A percentile compares a stretch with the other conserved stretches of the same genome.
phyloP scores from a whole-genome alignment of 805 yeast species.

The Jamesozyma spencerorum region DNA sequence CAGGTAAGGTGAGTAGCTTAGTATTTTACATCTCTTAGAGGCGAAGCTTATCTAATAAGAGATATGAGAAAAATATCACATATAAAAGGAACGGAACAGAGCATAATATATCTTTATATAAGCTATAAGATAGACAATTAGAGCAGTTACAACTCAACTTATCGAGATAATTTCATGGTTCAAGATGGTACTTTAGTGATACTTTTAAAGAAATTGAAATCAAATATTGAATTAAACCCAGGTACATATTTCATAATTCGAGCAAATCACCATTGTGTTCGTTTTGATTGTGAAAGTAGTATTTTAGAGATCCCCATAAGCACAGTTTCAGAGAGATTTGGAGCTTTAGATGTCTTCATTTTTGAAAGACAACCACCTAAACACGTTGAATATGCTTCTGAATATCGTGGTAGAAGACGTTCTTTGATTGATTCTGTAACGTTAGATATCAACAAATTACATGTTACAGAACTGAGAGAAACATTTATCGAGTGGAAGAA shows the following conservation, averaged over 20 bases:
- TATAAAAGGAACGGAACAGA: too few species aligned
- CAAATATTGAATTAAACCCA: background rate
- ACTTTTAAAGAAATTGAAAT: background rate
- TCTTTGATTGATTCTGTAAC: slow-evolving; percentile 5
- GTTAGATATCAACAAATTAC: background rate
- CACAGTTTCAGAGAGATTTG: too few species aligned
- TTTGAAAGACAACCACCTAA: slow-evolving; percentile 7
- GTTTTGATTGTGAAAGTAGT: slow-evolving; percentile 6
- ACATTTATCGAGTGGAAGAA: slow-evolving; percentile 11
- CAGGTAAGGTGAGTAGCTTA: too few species aligned
- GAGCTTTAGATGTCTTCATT: slow-evolving; percentile 5
- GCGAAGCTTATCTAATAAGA: too few species aligned
- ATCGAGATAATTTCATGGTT: background rate
- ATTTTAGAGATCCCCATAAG: slow-evolving; percentile 4
- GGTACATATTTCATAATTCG: slow-evolving; percentile 9
- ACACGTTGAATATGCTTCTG: too few species aligned
- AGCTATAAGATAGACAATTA: too few species aligned
- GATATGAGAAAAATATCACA: too few species aligned
- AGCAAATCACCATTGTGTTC: slow-evolving; percentile 9
- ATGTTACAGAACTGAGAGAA: slow-evolving; percentile 1
- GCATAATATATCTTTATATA: too few species aligned
- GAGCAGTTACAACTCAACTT: too few species aligned
- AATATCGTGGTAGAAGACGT: slow-evolving; percentile 7
- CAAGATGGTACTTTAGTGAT: slow-evolving; percentile 1
- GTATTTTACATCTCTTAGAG: too few species aligned